Percentiles rank a stretch among this genome's conserved stretches.
phyloP scores from a whole-genome alignment of 768 basidiomycete species.

The Leccinum disarticulatum region DNA sequence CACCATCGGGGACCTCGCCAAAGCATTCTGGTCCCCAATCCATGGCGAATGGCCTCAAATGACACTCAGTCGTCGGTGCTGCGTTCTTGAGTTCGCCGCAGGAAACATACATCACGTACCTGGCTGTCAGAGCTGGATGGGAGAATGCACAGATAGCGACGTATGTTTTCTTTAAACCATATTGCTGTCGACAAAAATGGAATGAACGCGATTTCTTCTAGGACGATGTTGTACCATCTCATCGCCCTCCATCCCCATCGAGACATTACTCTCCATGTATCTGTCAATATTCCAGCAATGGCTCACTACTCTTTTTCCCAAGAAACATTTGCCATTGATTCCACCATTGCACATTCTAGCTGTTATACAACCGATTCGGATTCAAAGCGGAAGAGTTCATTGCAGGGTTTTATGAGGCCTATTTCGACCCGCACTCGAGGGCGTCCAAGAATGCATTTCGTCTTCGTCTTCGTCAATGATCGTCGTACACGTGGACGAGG shows the following conservation, averaged over 20 bases:
- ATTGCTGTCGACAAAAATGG: background rate
- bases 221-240: slow-evolving; percentile 77
- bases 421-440: slow-evolving; percentile 66
- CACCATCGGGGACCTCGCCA: background rate
- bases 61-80: slow-evolving; percentile 56
- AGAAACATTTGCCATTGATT: too few species aligned
- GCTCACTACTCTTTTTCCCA: slow-evolving; percentile 32
- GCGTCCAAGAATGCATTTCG: slow-evolving; percentile 81
- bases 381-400: slow-evolving; percentile 88
- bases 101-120: slow-evolving; percentile 82
- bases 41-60: background rate
- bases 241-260: slow-evolving; percentile 68
- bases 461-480: slow-evolving; percentile 64
- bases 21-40: background rate
- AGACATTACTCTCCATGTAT: slow-evolving; percentile 83
- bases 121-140: slow-evolving; percentile 79
- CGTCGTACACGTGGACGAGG: background rate
- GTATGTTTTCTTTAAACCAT: slow-evolving; percentile 36
- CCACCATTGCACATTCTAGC: slow-evolving; percentile 34
- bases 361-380: slow-evolving; percentile 82
- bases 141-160: slow-evolving; percentile 77
- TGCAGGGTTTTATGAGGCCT: slow-evolving; percentile 77
- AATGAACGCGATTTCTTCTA: slow-evolving; percentile 24
- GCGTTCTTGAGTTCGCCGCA: slow-evolving; percentile 76
- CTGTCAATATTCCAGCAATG: slow-evolving; percentile 79